Conservation (phyloP, 2,329 filamentous ascomycete species). For the Teratosphaeria epicoccoides region DNA sequence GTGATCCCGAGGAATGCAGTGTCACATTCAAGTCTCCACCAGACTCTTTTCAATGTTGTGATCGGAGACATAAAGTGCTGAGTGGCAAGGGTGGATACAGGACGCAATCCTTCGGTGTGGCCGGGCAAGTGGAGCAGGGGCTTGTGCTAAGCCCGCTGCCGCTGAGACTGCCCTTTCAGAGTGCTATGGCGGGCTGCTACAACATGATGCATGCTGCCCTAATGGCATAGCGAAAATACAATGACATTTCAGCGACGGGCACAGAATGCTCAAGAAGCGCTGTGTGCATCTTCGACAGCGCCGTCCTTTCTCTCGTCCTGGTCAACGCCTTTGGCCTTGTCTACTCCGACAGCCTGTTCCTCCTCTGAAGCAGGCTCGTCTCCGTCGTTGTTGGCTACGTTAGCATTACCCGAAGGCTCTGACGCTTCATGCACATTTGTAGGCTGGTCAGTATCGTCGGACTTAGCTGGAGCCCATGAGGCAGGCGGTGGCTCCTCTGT, state of each 20-base stretch:
- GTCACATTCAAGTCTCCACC: neutral
- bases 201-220: neutral
- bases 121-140: neutral
- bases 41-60: no score
- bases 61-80: no score
- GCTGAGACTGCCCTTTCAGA: no score
- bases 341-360: conserved; percentile 7
- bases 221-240: neutral
- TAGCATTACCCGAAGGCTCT: conserved; percentile 9
- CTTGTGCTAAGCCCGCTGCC: neutral
- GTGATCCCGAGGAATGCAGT: neutral
- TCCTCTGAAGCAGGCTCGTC: conserved; percentile 9
- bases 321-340: conserved; percentile 58
- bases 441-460: neutral
- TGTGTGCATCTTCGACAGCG: conserved; percentile 77
- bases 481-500: neutral
- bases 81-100: neutral
- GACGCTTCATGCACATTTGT: neutral
- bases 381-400: conserved; percentile 7
- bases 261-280: conserved; percentile 44
- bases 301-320: conserved; percentile 30
- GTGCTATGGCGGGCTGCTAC: neutral
- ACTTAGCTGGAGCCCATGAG: neutral
- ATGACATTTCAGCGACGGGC: conserved; percentile 55
- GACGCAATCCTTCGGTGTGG: neutral